Evolutionary conservation across 768 basidiomycete genomes (phyloP), one percentile per base, ranked within the genome.

Genomic region (Trametes villosa): DNA sequence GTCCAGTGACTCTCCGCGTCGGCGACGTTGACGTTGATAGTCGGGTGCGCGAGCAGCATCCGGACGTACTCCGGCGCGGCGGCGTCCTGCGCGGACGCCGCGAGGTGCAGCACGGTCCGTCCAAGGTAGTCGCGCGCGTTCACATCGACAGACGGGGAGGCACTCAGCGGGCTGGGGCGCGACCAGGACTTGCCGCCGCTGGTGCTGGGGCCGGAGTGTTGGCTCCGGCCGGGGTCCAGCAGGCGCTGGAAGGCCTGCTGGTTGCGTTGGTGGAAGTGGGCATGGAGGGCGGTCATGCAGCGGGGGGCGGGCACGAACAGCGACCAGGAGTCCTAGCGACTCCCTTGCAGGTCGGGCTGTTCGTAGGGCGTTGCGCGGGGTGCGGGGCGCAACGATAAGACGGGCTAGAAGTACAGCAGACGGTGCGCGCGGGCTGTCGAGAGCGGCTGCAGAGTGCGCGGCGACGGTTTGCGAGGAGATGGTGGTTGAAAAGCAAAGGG

Each of bases 1-100:
- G 94, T 96, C 91, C 94, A 98, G 57, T 88, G 89, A 58, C 85
- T 92, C 79, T 98, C 96, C 53, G 72, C 72, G 73, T 99, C 96
- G 41, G 78, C 76, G 8, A 90, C 59, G 66, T 98, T 98, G 65
- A 94, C 85, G 57, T 91, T 88, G 71, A 95, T 79, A 24, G 78
- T 74, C 1, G 92, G 86, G 64, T 93, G 89, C 18, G 83, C 82
- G 51, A 98, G 81, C 6, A 98, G 78, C 55, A 91, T 77, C 52
- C 86, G 80, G 41, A 92, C 84, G 71, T 90, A 98, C 67, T 94
- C 90, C 65, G 92, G 72, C 46, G 85, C 83, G n/a, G 76, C 73
- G 1, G 79, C 72, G 30, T 90, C 91, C 24, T 80, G 68, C 20
- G 86, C 81, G 0, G 85, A 73, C 59, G 90, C 92, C 0, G 90